Base-by-base conservation (phyloP, 192 early-diverging fungal species). In the Allomyces macrogynus region DNA sequence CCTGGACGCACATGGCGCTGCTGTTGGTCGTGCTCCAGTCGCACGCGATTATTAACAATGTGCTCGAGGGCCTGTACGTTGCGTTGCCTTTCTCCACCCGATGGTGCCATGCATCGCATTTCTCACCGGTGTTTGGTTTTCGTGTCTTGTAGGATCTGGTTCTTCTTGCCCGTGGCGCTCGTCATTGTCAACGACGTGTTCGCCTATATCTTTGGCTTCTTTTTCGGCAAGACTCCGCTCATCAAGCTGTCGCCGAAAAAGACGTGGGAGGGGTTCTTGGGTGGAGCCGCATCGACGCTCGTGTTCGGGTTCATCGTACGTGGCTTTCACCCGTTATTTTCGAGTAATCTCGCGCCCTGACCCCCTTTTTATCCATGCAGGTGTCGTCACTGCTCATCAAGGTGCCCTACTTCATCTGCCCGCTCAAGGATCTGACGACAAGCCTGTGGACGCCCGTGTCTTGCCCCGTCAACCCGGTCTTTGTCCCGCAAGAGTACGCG, bases 161-260 rank as follows among this genome's bases (percentile, higher is more conserved):
- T 97, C 78, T 76, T 97, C 63, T 67, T 97, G 61, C 95, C 95
- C 0, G 86, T 82, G 0, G 81, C 86, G 26, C 73, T 95, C 57
- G 92, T 98, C 43, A 89, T 95, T 68, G 83, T 86, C 68, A 98
- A 98, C 75, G 95, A 98, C 70, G 90, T 95, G 62, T 87, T 87
- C 65, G 95, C 95, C 8, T 98, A 98, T 69, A 76, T 95, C 25
- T 92, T 86, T 75, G 95, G 95, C 32, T 94, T 94, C 77, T 94
- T 98, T 75, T 94, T 82, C 73, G 95, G 95, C 16, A 81, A 81
- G 57, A 92, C 90, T 12, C 89, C 86, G 26, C 78, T 98, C 43
- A 94, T 95, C 68, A 82, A 86, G 69, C 75, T 98, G n/a, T 89
- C 87, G 71, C 95, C 95, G 49, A 98, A 98, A 75, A 98, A 98